Evolutionary conservation across 2,329 filamentous ascomycete genomes (phyloP).

Genomic region (Cladosporium sp.): DNA sequence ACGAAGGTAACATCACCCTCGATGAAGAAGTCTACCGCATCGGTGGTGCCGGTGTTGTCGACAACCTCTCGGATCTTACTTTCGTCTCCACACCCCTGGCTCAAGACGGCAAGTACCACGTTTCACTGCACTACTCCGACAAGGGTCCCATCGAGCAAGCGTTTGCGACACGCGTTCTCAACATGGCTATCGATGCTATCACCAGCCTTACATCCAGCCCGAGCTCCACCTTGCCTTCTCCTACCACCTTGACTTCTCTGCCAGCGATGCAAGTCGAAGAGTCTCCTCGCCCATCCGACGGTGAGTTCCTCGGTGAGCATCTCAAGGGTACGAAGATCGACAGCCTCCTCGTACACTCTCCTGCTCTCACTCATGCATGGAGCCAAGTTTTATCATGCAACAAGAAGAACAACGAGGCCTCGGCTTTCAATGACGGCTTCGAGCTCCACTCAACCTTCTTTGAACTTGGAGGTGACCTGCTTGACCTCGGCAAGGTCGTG

Average conservation of each 20-base stretch:
- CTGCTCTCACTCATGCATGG: slow-evolving; percentile 9
- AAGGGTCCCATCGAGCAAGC: slow-evolving; percentile 4
- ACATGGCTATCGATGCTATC: slow-evolving; percentile 11
- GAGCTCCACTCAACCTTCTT: slow-evolving; percentile 9
- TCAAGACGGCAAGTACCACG: slow-evolving; percentile 7
- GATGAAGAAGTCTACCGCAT: slow-evolving; percentile 8
- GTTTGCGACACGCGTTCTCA: slow-evolving; percentile 3
- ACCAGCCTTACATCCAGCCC: slow-evolving; percentile 5
- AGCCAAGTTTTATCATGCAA: not conserved
- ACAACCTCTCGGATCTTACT: slow-evolving; percentile 6
- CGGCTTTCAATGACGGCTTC: not conserved
- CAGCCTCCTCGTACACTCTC: slow-evolving; percentile 3
- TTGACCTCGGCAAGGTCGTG: slow-evolving; percentile 6
- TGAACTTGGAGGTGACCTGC: slow-evolving; percentile 4
- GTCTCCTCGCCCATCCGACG: slow-evolving; percentile 3
- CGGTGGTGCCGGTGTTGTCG: slow-evolving; percentile 9
- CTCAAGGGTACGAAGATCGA: slow-evolving; percentile 8
- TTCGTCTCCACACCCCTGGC: slow-evolving; percentile 10
- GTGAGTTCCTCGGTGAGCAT: slow-evolving; percentile 5
- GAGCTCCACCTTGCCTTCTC: slow-evolving; percentile 3
- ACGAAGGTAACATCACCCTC: slow-evolving; percentile 10
- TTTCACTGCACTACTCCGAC: slow-evolving; percentile 8
- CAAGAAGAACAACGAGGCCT: not conserved
- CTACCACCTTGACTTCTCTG: slow-evolving; percentile 3
- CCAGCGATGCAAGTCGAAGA: slow-evolving; percentile 6